Evolutionary conservation across 1,284 basidiomycete genomes (phyloP), one percentile per base, ranked within the genome.

Genomic region (Cryptococcus sp.): DNA sequence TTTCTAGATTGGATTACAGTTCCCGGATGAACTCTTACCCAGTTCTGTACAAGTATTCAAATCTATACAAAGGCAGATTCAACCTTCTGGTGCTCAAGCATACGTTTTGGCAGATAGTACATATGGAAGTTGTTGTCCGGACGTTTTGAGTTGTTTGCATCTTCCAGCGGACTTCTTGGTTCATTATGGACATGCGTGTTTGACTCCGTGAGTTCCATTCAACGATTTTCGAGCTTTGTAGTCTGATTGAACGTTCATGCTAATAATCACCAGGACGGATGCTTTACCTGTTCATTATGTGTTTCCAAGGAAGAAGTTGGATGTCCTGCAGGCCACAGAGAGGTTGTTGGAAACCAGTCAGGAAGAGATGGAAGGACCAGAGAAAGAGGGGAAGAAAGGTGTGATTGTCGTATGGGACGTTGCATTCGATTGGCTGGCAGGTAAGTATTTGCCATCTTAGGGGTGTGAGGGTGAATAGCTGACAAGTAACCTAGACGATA

Each of bases 91-190:
- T 6, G 73, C 70, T 30, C 76, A 94, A 63, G 79, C 92, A 32
- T 98, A 94, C 71, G 87, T 98, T 4, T 82, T 97, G 15, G 94
- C 94, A 11, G 95, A 98, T 76, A 98, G 94, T 32, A 96, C 93
- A 33, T 98, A 98, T 74, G 95, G 94, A 72, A 93, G 92, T 67
- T 99, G 95, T 71, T 98, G 95, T 71, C 92, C 96, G 4, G 96
- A 99, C 71, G 90, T 98, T 67, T 88, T 98, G 3, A 89, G 92
- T 6, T 94, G 95, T 4, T 86, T 93, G 61, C 96, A 98, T 72
- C 86, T 95, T 44, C 86, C 94, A 60, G 92, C 94, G 0, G 90
- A 98, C 68, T 83, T 88, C 7, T 82, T 98, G 58, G 86, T 99
- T 4, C 95, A 98, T 72, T 98, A 96, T 68, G 95, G 96, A 0